These are phyloP conservation scores for Penicillium palitans DNA, from an alignment of 2,329 filamentous ascomycete genomes.

Conservation along the genomic window DNA sequence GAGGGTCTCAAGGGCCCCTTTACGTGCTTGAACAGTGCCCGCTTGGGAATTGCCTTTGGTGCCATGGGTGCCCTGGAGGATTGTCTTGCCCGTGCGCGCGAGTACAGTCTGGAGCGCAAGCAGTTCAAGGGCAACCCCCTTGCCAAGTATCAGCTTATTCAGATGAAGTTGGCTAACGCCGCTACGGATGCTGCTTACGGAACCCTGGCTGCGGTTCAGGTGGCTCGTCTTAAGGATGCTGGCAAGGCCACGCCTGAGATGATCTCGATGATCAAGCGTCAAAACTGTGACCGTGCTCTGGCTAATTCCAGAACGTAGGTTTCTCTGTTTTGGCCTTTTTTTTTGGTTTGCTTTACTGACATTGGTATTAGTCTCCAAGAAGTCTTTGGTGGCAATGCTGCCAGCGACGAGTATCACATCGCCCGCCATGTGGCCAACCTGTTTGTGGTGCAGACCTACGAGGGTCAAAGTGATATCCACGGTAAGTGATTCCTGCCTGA, in stretches of 20 bases:
- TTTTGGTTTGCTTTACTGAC: slow-evolving; percentile 14
- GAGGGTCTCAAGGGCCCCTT: slow-evolving; percentile 89
- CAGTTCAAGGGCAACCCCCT: slow-evolving; percentile 96
- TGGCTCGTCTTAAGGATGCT: slow-evolving; percentile 88
- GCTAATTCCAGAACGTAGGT: slow-evolving; percentile 68
- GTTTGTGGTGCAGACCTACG: slow-evolving; percentile 97
- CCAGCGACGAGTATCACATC: slow-evolving; percentile 94
- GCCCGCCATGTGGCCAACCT: slow-evolving; percentile 93
- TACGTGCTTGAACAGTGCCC: slow-evolving; percentile 87
- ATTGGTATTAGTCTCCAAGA: slow-evolving; percentile 68
- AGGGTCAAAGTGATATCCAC: slow-evolving; percentile 97
- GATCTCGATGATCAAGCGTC: slow-evolving; percentile 94
- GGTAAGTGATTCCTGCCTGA: slow-evolving; percentile 59
- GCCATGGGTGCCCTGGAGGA: slow-evolving; percentile 94
- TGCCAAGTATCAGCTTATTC: slow-evolving; percentile 92
- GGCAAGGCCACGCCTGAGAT: slow-evolving; percentile 89
- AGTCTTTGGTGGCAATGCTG: slow-evolving; percentile 96
- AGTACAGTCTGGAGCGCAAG: slow-evolving; percentile 87
- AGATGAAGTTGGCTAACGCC: slow-evolving; percentile 96
- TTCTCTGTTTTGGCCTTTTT: background rate
- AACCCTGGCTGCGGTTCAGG: slow-evolving; percentile 84
- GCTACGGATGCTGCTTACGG: slow-evolving; percentile 88
- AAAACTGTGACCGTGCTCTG: slow-evolving; percentile 92
- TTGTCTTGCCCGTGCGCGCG: slow-evolving; percentile 74
- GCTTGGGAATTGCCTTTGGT: slow-evolving; percentile 91